Percentiles rank a stretch among this genome's conserved stretches.
These are phyloP conservation scores for Aspergillus fumigatiaffinis DNA, from an alignment of 2,329 filamentous ascomycete species.

Conservation along the genomic window DNA sequence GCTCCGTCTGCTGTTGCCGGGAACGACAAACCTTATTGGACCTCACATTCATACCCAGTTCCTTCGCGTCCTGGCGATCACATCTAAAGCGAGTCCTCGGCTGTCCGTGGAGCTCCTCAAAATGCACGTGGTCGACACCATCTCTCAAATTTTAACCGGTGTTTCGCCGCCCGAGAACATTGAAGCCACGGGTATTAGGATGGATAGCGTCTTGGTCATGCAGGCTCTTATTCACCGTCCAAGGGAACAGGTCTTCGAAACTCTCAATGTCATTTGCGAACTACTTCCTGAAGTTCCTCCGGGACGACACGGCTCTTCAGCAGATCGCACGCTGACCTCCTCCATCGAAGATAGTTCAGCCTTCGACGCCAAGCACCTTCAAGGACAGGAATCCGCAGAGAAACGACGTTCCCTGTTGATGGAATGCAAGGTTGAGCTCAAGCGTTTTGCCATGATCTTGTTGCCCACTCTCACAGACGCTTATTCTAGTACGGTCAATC, in stretches of 20 bases:
- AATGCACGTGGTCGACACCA: conserved; percentile 93
- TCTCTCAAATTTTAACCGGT: conserved; percentile 95
- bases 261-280: conserved; percentile 95
- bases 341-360: conserved; percentile 47
- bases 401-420: conserved; percentile 77
- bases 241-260: conserved; percentile 93
- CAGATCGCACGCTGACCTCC: conserved; percentile 45
- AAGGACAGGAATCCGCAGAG: conserved; percentile 58
- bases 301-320: conserved; percentile 49
- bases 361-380: conserved; percentile 31
- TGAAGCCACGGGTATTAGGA: conserved; percentile 54
- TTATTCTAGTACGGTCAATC: conserved; percentile 95
- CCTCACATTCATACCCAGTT: conserved; percentile 96
- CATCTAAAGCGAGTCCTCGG: conserved; percentile 79
- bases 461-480: conserved; percentile 94
- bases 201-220: conserved; percentile 98
- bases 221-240: conserved; percentile 94
- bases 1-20: conserved; percentile 80
- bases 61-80: conserved; percentile 83
- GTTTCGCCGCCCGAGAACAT: conserved; percentile 83
- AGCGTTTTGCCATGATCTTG: conserved; percentile 86
- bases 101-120: conserved; percentile 88
- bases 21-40: conserved; percentile 91
- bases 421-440: conserved; percentile 80
- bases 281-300: conserved; percentile 74